These are phyloP conservation scores for Verticillium alfalfae DNA, from an alignment of 2,329 filamentous ascomycete species.

Conservation along the genomic window DNA sequence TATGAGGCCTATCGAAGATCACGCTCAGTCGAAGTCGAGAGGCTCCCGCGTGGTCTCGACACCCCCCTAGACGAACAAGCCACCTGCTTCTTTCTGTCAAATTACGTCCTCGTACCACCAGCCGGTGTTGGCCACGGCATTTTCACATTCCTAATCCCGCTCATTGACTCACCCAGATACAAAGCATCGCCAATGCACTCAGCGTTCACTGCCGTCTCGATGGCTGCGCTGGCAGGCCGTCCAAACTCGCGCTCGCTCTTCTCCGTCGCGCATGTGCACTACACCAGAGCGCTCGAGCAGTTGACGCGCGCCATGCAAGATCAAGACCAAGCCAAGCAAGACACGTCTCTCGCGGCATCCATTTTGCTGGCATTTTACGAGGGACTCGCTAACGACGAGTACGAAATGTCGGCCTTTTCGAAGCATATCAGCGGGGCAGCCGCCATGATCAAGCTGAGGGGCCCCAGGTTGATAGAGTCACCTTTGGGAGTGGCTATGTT, in stretches of 20 bases:
- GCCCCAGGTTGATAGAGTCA: slow-evolving; percentile 8
- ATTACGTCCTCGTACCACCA: slow-evolving; percentile 15
- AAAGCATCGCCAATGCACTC: slow-evolving; percentile 14
- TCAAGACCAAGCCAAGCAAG: slow-evolving; percentile 9
- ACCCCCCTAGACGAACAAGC: slow-evolving; percentile 17
- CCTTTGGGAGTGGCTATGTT: slow-evolving; percentile 16
- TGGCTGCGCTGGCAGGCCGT: slow-evolving; percentile 15
- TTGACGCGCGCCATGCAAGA: slow-evolving; percentile 14
- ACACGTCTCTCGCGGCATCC: slow-evolving; percentile 13
- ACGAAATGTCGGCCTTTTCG: slow-evolving; percentile 12
- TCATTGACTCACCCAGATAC: slow-evolving; percentile 11
- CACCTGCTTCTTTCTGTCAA: slow-evolving; percentile 16
- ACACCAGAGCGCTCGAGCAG: slow-evolving; percentile 14
- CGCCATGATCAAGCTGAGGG: slow-evolving; percentile 13
- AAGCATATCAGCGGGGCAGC: slow-evolving; percentile 15
- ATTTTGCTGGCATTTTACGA: slow-evolving; percentile 18
- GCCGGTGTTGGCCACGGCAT: slow-evolving; percentile 11
- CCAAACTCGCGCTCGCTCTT: slow-evolving; percentile 14
- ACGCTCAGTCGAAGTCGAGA: not conserved
- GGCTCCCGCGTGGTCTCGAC: slow-evolving; percentile 8
- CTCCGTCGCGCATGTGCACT: slow-evolving; percentile 13
- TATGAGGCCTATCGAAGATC: not conserved
- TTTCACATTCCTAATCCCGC: slow-evolving; percentile 14
- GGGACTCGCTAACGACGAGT: slow-evolving; percentile 12
- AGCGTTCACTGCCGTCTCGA: slow-evolving; percentile 14